Percentiles rank a stretch among this genome's conserved stretches.
Conservation (phyloP, 2,329 filamentous ascomycete species). For the Penicillium sp. region DNA sequence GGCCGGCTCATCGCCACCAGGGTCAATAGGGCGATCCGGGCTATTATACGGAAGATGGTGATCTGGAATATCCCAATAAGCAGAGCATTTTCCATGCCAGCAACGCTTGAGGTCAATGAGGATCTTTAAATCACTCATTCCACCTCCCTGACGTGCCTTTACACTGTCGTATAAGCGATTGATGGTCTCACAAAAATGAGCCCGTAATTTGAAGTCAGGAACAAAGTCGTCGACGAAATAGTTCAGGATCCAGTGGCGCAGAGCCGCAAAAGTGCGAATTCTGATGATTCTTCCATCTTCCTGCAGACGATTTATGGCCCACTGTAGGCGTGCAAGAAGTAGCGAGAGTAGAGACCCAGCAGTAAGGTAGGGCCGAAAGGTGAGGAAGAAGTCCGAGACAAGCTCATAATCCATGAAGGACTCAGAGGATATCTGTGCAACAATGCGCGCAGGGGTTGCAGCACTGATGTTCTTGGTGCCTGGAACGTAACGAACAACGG, state of each 20-base stretch:
- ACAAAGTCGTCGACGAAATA: conserved; percentile 97
- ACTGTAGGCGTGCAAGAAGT: conserved; percentile 81
- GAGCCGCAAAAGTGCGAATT: conserved; percentile 91
- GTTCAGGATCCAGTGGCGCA: conserved; percentile 97
- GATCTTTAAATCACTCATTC: conserved; percentile 77
- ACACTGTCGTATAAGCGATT: conserved; percentile 66
- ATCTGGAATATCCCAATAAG: conserved; percentile 83
- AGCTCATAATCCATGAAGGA: conserved; percentile 96
- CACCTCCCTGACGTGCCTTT: conserved; percentile 55
- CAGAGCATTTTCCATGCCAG: conserved; percentile 86
- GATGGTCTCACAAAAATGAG: conserved; percentile 78
- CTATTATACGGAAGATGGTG: conserved; percentile 63
- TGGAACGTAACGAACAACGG: conserved; percentile 81
- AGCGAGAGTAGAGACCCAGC: conserved; percentile 77
- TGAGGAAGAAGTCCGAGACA: conserved; percentile 96
- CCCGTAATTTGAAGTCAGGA: conserved; percentile 72
- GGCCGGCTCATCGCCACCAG: conserved; percentile 69
- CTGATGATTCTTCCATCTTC: conserved; percentile 92
- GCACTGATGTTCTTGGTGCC: conserved; percentile 77
- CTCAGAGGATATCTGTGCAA: conserved; percentile 95
- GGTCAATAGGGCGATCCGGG: conserved; percentile 70
- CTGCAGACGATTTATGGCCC: conserved; percentile 80
- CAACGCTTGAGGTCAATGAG: conserved; percentile 94
- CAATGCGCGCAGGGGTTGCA: conserved; percentile 85
- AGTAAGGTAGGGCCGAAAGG: conserved; percentile 85